Percentiles rank a stretch among this genome's conserved stretches.
phyloP scores from a whole-genome alignment of 768 basidiomycete species.

The Kwoniella bestiolae region DNA sequence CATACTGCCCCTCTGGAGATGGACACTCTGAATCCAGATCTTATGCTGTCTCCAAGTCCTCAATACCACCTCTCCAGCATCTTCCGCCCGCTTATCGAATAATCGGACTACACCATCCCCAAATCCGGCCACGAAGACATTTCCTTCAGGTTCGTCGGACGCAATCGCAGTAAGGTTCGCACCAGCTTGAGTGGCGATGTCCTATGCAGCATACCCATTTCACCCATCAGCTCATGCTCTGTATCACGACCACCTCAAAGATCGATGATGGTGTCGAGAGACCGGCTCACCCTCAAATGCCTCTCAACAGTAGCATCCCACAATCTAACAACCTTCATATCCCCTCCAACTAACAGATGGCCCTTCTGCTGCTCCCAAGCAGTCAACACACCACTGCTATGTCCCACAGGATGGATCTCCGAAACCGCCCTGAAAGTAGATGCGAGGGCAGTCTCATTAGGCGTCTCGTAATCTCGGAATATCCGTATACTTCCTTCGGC shows the following conservation, averaged over 20 bases:
- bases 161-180: conserved; percentile 84
- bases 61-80: conserved; percentile 69
- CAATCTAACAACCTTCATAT: conserved; percentile 81
- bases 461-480: conserved; percentile 87
- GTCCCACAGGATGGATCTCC: conserved; percentile 71
- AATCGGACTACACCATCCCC: conserved; percentile 87
- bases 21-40: conserved; percentile 88
- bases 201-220: conserved; percentile 61
- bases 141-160: conserved; percentile 74
- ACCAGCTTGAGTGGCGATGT: conserved; percentile 84
- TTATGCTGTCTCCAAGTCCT: conserved; percentile 75
- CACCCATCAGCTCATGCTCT: conserved; percentile 8
- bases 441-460: conserved; percentile 80
- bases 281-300: conserved; percentile 45
- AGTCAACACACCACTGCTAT: conserved; percentile 80
- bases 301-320: conserved; percentile 94
- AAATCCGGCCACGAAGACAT: conserved; percentile 85
- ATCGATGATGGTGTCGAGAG: background rate
- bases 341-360: conserved; percentile 84
- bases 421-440: conserved; percentile 88
- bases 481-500: conserved; percentile 91
- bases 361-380: conserved; percentile 94
- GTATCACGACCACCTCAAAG: background rate
- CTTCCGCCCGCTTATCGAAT: conserved; percentile 85
- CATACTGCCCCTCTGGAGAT: conserved; percentile 73